Base-by-base conservation (phyloP, 192 early-diverging fungal species). In the Mortierella hygrophila region DNA sequence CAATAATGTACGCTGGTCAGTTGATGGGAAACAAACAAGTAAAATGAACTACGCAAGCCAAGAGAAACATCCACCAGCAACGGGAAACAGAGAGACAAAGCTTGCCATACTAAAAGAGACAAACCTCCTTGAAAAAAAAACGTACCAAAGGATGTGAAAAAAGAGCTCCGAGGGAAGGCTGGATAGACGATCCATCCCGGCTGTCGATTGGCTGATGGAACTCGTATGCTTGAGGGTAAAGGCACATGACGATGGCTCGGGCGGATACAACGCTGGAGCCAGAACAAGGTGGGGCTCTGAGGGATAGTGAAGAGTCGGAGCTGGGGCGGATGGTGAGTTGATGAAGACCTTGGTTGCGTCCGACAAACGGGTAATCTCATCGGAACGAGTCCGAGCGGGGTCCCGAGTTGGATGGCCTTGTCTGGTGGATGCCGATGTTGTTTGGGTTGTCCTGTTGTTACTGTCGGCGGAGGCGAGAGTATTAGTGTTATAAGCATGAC, bases 121-220 rank as follows among this genome's bases (percentile, higher is more conserved):
- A 52, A 75, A 38, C 44, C 47, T 18, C 60, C 60, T 65, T 35
- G 9, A n/a, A 46, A 68, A 44, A 15, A 15, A 15, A 15, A 49
- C 77, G 44, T 85, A 85, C 83, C 83, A 79, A 3, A 85, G 68
- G 37, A 85, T 70, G 71, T 80, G 42, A 38, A 80, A 79, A 35
- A 85, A 32, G 37, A 85, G 74, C 42, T 85, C 83, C 11, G 69
- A 85, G 15, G 83, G 83, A 35, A 85, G 60, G 52, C 29, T 42
- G 11, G 83, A 75, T 15, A 85, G 70, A 49, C 70, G 70, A 74
- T 78, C 82, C 18, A 68, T 52, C 68, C 57, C 40, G 29, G 29
- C 26, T 65, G 60, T 26, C 55, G n/a, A 32, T 65, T 65, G 60
- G 60, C 60, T 65, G 60, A 1, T 65, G 29, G 60, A 13, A 29